phyloP scores from a whole-genome alignment of 1,139 yeast genomes.

The Magnusiomyces suaveolens region DNA sequence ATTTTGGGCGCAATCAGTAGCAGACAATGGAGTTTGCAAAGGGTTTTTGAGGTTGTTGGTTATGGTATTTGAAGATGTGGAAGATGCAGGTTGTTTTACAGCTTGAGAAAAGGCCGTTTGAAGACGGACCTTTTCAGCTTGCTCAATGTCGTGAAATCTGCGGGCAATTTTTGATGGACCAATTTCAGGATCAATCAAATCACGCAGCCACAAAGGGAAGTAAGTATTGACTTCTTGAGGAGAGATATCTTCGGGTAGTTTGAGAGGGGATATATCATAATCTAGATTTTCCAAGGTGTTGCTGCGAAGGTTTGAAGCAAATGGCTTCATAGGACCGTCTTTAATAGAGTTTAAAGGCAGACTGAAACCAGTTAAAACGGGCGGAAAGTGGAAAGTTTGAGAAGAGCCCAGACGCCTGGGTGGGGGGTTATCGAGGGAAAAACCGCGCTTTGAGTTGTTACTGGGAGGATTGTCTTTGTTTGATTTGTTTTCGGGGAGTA shows the following conservation, averaged over 20 bases:
- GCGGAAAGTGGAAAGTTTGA: slow-evolving; percentile 17
- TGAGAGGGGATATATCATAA: slow-evolving; percentile 19
- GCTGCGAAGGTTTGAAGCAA: slow-evolving; percentile 21
- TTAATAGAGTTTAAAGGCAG: slow-evolving; percentile 20
- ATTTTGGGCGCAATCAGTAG: too few species aligned
- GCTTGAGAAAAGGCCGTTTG: slow-evolving; percentile 25
- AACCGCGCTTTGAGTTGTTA: neutral
- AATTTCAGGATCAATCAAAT: slow-evolving; percentile 21
- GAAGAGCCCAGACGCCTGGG: neutral
- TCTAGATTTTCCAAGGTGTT: slow-evolving; percentile 16
- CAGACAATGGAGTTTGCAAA: too few species aligned
- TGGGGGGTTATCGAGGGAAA: neutral
- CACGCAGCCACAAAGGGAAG: slow-evolving; percentile 33
- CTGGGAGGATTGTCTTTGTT: neutral
- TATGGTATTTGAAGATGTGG: neutral
- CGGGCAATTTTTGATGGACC: slow-evolving; percentile 32
- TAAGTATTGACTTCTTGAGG: slow-evolving; percentile 13
- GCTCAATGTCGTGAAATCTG: slow-evolving; percentile 32
- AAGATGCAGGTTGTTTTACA: slow-evolving; percentile 13
- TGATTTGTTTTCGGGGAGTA: neutral
- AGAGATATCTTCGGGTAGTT: slow-evolving; percentile 15
- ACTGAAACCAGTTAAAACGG: slow-evolving; percentile 25
- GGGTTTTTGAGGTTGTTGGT: neutral
- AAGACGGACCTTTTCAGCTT: slow-evolving; percentile 32
- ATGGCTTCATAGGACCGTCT: slow-evolving; percentile 24